Conservation (phyloP, 139 green algal genomes). For the Microglena sp. region DNA sequence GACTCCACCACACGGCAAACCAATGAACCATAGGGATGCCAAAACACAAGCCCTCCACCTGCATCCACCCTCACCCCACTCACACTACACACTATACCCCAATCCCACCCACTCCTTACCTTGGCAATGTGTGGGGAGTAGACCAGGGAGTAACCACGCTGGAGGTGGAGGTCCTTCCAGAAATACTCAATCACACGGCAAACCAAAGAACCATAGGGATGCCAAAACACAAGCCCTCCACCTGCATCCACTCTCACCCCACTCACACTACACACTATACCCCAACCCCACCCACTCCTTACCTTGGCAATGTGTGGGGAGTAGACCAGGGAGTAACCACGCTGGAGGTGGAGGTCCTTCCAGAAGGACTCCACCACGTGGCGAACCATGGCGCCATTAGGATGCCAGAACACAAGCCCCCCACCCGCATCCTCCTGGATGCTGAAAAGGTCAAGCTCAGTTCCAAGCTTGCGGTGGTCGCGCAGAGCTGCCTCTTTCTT, state of each 20-base stretch:
- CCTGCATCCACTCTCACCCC: conserved; percentile 11
- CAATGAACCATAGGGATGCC: conserved; percentile 81
- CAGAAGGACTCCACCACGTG: conserved; percentile 82
- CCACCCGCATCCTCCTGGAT: conserved; percentile 53
- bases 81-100: too few relatives aligned
- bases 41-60: conserved; percentile 89
- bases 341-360: conserved; percentile 81
- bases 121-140: conserved; percentile 91
- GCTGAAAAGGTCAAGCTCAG: conserved; percentile 89
- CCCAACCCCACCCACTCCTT: too few relatives aligned
- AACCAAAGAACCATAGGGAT: conserved; percentile 73
- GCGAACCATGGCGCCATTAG: conserved; percentile 72
- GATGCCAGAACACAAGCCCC: conserved; percentile 97
- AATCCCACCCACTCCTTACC: conserved; percentile 10
- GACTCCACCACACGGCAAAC: conserved; percentile 75
- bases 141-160: conserved; percentile 77
- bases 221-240: conserved; percentile 91
- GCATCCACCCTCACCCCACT: not conserved
- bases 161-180: conserved; percentile 88
- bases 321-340: conserved; percentile 89
- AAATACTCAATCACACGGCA: conserved; percentile 80
- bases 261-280: too few relatives aligned
- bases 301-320: conserved; percentile 89
- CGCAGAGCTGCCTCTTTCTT: conserved; percentile 57
- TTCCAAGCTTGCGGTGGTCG: conserved; percentile 90